A percentile compares a stretch with the other conserved stretches of the same genome.
Evolutionary conservation across 352 stramenopile genomes (phyloP).

Genomic region (Albugo candida): DNA sequence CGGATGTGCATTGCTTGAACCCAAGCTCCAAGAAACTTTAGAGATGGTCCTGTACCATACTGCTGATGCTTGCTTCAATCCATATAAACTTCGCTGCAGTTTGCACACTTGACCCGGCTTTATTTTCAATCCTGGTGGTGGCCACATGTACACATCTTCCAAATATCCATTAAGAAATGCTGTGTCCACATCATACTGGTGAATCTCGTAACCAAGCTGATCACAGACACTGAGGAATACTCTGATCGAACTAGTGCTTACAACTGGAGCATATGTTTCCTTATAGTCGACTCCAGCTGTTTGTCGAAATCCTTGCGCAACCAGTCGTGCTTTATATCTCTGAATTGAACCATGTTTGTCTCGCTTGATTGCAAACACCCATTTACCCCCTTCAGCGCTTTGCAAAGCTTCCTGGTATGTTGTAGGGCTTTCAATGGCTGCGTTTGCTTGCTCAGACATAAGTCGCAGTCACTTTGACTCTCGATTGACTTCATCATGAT

Average conservation of each 20-base stretch:
- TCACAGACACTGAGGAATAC: not conserved
- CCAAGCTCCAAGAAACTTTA: not conserved
- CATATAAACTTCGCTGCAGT: constrained; percentile 3
- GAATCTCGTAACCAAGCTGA: not conserved
- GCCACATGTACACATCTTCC: not conserved
- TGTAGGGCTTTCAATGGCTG: not conserved
- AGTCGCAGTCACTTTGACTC: not conserved
- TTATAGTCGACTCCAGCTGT: constrained; percentile 5
- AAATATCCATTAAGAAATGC: not conserved
- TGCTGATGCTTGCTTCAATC: constrained; percentile 6
- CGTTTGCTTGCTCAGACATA: constrained; percentile 3
- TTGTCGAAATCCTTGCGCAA: constrained; percentile 7
- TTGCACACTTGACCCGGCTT: not conserved
- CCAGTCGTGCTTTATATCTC: constrained; percentile 6
- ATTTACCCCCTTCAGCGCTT: constrained; percentile 2
- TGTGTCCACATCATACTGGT: not conserved
- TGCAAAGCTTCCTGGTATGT: constrained; percentile 2
- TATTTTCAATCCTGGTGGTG: not conserved
- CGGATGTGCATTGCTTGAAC: constrained; percentile 3
- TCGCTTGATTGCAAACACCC: constrained; percentile 4
- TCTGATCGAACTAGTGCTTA: not conserved
- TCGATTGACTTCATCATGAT: not conserved
- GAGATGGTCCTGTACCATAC: constrained; percentile 14
- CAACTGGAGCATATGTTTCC: constrained; percentile 6
- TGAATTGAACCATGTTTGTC: not conserved